A percentile compares a stretch with the other conserved stretches of the same genome.
These are phyloP conservation scores for Teratosphaeria viscida DNA, from an alignment of 2,329 filamentous ascomycete species.

Conservation along the genomic window DNA sequence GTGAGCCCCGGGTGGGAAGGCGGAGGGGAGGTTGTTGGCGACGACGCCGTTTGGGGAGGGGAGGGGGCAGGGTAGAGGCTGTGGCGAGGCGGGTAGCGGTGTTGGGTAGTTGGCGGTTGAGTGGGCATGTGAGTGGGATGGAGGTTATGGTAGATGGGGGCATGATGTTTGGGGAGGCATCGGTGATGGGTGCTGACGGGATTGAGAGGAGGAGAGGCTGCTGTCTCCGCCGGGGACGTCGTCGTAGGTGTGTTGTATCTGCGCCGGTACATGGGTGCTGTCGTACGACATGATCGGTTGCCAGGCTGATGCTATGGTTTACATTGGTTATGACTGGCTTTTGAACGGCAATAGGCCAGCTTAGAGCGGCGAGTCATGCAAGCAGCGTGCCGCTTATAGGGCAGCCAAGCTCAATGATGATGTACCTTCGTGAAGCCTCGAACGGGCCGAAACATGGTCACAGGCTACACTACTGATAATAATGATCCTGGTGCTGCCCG, in stretches of 20 bases:
- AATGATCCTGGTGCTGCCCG: constrained; percentile 73
- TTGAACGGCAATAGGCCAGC: too few relatives aligned
- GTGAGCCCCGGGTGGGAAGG: constrained; percentile 22
- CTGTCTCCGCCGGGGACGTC: constrained; percentile 8
- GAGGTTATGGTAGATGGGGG: constrained; percentile 19
- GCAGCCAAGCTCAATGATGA: too few relatives aligned
- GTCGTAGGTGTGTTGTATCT: neutral
- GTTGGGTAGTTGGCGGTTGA: constrained; percentile 15
- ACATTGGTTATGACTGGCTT: too few relatives aligned
- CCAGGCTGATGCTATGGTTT: too few relatives aligned
- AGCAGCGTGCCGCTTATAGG: too few relatives aligned
- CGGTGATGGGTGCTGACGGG: neutral
- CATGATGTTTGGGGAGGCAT: constrained; percentile 9
- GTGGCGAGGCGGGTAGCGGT: constrained; percentile 22
- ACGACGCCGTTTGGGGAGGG: constrained; percentile 23
- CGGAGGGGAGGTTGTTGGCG: constrained; percentile 15
- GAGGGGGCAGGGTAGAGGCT: constrained; percentile 17
- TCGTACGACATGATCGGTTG: neutral
- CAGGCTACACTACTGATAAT: constrained; percentile 42
- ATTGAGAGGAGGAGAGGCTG: constrained; percentile 13
- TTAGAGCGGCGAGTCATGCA: neutral
- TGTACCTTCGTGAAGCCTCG: too few relatives aligned
- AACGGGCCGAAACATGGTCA: too few relatives aligned
- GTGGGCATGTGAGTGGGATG: constrained; percentile 21
- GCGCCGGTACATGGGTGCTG: neutral